Percentiles rank a stretch among this genome's conserved stretches.
These are phyloP conservation scores for Colletotrichum sp. DNA, from an alignment of 2,329 filamentous ascomycete genomes.

Conservation along the genomic window DNA sequence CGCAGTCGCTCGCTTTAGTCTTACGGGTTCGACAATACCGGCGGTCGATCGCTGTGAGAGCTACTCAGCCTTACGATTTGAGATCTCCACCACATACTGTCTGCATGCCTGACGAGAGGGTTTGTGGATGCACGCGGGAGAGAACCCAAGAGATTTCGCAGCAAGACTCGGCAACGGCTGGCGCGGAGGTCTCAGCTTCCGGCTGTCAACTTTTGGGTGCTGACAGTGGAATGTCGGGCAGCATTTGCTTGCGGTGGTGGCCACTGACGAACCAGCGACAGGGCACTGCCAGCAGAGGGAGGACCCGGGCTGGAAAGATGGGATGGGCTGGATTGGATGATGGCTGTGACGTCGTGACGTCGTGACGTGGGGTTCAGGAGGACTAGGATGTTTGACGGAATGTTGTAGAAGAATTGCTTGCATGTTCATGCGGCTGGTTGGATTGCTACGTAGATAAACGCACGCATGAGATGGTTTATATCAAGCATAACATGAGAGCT, in stretches of 20 bases:
- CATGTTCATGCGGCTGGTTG: neutral
- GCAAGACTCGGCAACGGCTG: neutral
- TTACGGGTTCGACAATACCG: neutral
- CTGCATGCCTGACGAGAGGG: neutral
- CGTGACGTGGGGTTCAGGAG: neutral
- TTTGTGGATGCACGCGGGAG: neutral
- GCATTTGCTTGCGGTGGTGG: neutral
- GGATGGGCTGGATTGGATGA: constrained; percentile 1
- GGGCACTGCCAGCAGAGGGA: neutral
- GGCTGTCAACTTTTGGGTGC: neutral
- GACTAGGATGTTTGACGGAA: neutral
- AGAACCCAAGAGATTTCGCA: neutral
- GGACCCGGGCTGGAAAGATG: neutral
- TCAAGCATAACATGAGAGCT: neutral
- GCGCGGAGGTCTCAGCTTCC: neutral
- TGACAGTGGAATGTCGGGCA: neutral
- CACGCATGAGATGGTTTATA: neutral
- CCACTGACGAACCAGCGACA: neutral
- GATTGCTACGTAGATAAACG: neutral
- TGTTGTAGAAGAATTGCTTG: neutral
- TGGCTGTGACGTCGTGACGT: neutral
- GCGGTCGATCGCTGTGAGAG: neutral
- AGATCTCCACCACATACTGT: neutral
- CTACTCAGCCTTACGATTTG: neutral
- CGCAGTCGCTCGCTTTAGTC: neutral